Percentiles rank a stretch among this genome's conserved stretches.
Evolutionary conservation across 2,329 filamentous ascomycete species (phyloP).

Genomic region (Zopfia rhizophila): DNA sequence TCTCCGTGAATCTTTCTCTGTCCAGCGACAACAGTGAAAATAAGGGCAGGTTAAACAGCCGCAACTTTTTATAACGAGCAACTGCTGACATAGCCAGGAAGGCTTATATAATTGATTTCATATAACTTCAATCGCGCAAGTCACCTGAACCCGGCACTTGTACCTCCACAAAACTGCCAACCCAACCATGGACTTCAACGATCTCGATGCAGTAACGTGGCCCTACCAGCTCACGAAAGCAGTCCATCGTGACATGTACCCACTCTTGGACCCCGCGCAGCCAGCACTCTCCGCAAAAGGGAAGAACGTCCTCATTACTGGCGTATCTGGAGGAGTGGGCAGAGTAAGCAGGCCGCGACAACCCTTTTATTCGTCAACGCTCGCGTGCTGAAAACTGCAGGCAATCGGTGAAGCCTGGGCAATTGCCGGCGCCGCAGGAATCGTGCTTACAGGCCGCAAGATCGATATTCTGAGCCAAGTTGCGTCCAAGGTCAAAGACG

Average conservation of each 20-base stretch:
- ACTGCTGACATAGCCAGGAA: too few species aligned
- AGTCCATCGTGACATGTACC: conserved; percentile 29
- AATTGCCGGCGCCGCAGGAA: conserved; percentile 33
- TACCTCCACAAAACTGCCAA: too few species aligned
- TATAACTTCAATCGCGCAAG: too few species aligned
- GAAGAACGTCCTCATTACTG: conserved; percentile 33
- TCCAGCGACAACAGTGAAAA: too few species aligned
- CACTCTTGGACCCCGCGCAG: conserved; percentile 25
- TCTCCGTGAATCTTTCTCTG: too few species aligned
- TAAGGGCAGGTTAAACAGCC: too few species aligned
- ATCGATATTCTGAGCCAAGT: conserved; percentile 29
- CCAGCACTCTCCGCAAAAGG: conserved; percentile 24
- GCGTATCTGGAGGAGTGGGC: conserved; percentile 32
- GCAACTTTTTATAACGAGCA: too few species aligned
- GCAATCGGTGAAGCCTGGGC: conserved; percentile 37
- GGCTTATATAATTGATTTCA: too few species aligned
- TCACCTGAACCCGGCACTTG: too few species aligned
- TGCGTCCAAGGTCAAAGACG: conserved; percentile 19
- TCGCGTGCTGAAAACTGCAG: conserved; percentile 22
- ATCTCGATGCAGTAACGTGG: conserved; percentile 23
- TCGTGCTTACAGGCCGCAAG: conserved; percentile 36
- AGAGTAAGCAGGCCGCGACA: conserved; percentile 16
- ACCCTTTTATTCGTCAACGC: too few species aligned
- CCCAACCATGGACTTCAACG: conserved; percentile 20
- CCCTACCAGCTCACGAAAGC: conserved; percentile 30